phyloP scores from a whole-genome alignment of 495 filamentous ascomycete genomes.

The Penicillium silybi region DNA sequence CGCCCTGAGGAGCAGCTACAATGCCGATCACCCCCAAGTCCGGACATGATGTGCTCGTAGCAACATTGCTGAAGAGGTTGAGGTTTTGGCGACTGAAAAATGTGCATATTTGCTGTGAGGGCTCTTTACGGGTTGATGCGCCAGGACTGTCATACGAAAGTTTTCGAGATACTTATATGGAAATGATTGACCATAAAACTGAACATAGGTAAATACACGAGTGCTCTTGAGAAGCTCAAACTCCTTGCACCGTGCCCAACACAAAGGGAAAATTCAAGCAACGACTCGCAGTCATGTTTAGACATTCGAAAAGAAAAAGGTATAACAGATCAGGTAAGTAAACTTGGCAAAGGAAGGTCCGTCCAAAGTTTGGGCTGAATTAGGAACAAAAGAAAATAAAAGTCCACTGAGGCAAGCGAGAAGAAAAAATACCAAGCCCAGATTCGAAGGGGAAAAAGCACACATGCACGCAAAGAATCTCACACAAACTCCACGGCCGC shows the following conservation, averaged over 20 bases:
- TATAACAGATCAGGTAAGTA: not conserved
- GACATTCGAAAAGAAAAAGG: not conserved
- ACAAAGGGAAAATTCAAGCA: not conserved
- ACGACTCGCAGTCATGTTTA: conserved; percentile 2
- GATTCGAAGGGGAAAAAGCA: not conserved
- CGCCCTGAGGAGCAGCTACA: no score
- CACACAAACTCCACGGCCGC: conserved; percentile 7
- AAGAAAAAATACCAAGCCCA: not conserved
- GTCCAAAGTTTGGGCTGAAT: not conserved
- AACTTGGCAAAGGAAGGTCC: not conserved
- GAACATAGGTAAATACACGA: not conserved
- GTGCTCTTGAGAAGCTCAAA: not conserved
- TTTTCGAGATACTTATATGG: no score
- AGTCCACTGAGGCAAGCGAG: not conserved
- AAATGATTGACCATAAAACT: not conserved
- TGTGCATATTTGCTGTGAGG: no score
- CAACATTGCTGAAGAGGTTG: no score
- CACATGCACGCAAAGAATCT: conserved; percentile 5
- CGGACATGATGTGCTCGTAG: not conserved
- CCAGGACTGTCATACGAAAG: no score
- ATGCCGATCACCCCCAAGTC: no score
- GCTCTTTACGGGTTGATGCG: no score
- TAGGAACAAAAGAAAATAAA: not conserved
- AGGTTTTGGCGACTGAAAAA: no score
- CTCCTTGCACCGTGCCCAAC: not conserved